Evolutionary conservation across 2,329 filamentous ascomycete genomes (phyloP), one percentile per base, ranked within the genome.

Genomic region (Alternaria postmessia): DNA sequence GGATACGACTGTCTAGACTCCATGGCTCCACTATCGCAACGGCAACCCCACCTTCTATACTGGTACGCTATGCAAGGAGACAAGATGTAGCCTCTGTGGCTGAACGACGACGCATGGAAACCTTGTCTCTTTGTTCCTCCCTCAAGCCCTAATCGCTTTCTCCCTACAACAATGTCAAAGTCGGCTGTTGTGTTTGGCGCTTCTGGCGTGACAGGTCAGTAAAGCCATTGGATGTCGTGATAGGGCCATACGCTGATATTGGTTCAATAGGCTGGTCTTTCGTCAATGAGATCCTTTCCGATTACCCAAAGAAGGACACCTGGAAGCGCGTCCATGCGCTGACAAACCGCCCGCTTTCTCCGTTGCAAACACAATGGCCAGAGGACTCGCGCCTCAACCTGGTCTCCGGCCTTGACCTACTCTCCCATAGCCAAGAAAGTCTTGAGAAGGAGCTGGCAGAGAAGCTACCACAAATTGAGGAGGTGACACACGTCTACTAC

Each of bases 401-500:
- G 47, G 77, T 81, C 3, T 78, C 76, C 20, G 80, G 80, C 9
- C 79, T 82, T 59, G 78, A 82, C 64, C 69, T 83, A 11, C 73
- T 82, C 12, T 62, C 76, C 28, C 74, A 77, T 18, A 71, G 58
- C 49, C 80, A 81, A 54, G 72, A 81, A 36, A 74, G 78, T 11
- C 61, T 83, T 11, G 77, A 81, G 59, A 63, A 64, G 16, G 69
- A 70, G 28, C 57, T 82, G 48, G 69, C 72, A 46, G 54, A 67
- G 20, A 75, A 72, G 42, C 72, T 81, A 30, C 57, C 75, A 2
- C 71, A 73, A 2, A 69, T 82, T 8, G 67, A 74, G 8, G 72
- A 76, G 26, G 77, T 82, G 2, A 82, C 80, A 22, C 81, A 83
- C 69, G 75, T 82, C 12, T 81, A 81, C 67, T 83, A 80, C 57